Base-by-base conservation (phyloP, 306 rosid species). In the Trichosanthes truncata region DNA sequence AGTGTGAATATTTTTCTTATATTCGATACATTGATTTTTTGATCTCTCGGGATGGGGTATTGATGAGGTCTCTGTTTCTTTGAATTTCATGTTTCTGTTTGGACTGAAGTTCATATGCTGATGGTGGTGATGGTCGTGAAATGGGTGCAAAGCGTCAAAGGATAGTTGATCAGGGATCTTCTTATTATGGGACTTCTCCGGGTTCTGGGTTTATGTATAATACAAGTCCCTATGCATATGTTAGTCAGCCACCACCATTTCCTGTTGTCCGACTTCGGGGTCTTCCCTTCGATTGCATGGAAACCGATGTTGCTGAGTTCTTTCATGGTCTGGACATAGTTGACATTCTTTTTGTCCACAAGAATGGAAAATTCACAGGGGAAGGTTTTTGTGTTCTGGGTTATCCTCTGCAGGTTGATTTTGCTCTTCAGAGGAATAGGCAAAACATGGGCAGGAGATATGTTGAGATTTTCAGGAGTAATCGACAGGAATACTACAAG, bases 101-200 rank as follows among this genome's bases (percentile, higher is more conserved):
- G 79, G 84, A 68, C 81, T 68, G 77, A 82, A 89, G 96, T 74
- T 83, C 85, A 86, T 90, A 77, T 83, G 84, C 75, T 53, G 90
- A 90, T 87, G 94, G 90, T 66, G 90, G 90, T 45, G 94, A 94
- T 82, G 98, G 96, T 21, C 94, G 93, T 35, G 98, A 94, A 86
- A 90, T 92, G 98, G 93, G 97, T 67, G 83, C 97, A 33, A 94
- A 94, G 83, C 97, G 98, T 61, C 97, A 92, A 86, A 88, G 98
- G 75, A 82, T 91, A 21, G 85, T 88, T 62, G 97, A 92, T 68
- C 90, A 87, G 53, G 94, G 97, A 51, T 86, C 98, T 78, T 90
- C 98, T 55, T 90, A 88, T 79, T 91, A 91, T 85, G 98, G 94
- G 51, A 51, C 82, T 80, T 77, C 98, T 82, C 91, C 94, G 8